Evolutionary conservation across 73 alveolate species (phyloP).

Genomic region (Blepharisma stoltei): DNA sequence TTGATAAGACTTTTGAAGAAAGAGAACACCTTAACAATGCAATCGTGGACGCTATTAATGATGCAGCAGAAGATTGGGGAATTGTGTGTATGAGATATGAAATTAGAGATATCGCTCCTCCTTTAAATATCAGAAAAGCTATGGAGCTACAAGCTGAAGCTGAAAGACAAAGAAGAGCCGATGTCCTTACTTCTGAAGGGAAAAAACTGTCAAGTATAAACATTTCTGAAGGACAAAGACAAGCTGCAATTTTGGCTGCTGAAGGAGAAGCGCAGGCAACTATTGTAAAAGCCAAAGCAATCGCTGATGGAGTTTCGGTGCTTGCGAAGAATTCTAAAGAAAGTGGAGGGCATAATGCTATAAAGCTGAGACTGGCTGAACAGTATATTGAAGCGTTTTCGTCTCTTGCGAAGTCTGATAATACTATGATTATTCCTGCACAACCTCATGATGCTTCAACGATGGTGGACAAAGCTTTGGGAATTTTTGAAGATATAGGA

Average conservation of each 20-base stretch:
- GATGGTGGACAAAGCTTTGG: constrained; percentile 8
- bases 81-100: constrained; percentile 72
- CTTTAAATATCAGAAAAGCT: constrained; percentile 61
- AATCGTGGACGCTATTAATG: constrained; percentile 44
- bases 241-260: constrained; percentile 65
- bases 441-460: background rate
- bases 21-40: constrained; percentile 9
- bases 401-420: background rate
- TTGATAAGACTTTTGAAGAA: constrained; percentile 38
- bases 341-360: background rate
- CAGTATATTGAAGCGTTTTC: constrained; percentile 10
- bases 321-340: background rate
- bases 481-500: background rate
- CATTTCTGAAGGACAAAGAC: constrained; percentile 69
- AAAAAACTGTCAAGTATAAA: constrained; percentile 58
- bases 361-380: constrained; percentile 21
- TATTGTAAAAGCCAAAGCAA: constrained; percentile 11
- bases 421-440: background rate
- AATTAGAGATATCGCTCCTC: constrained; percentile 77
- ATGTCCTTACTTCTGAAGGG: constrained; percentile 77
- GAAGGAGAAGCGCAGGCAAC: constrained; percentile 42
- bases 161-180: constrained; percentile 78
- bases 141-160: constrained; percentile 83
- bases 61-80: constrained; percentile 84
- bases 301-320: background rate